Evolutionary conservation across 2,329 filamentous ascomycete genomes (phyloP).

Genomic region (Simplicillium sp.): DNA sequence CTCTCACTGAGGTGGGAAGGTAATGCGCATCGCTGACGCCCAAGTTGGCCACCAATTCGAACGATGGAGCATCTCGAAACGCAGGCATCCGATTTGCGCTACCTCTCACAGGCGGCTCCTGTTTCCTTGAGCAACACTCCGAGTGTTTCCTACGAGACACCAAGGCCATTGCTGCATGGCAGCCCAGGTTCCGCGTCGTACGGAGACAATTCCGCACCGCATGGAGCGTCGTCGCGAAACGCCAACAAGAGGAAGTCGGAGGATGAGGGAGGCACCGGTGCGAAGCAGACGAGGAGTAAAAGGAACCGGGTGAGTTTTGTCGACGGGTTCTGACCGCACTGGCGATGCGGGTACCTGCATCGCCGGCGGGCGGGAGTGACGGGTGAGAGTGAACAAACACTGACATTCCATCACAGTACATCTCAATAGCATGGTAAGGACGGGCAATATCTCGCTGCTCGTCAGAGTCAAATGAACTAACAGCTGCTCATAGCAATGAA

Average conservation of each 20-base stretch:
- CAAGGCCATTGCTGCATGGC: slow-evolving; percentile 18
- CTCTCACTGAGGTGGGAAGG: no score
- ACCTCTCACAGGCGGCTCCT: slow-evolving; percentile 30
- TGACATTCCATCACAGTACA: slow-evolving; percentile 32
- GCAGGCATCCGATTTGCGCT: slow-evolving; percentile 45
- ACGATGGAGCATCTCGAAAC: slow-evolving; percentile 44
- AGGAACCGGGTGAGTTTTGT: slow-evolving; percentile 42
- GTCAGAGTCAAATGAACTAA: neutral
- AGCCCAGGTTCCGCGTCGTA: slow-evolving; percentile 28
- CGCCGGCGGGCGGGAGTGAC: neutral
- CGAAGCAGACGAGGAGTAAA: slow-evolving; percentile 49
- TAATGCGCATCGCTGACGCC: no score
- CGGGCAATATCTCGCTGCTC: neutral
- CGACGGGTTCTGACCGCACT: slow-evolving; percentile 3
- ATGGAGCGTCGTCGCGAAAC: slow-evolving; percentile 11
- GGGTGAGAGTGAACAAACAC: slow-evolving; percentile 8
- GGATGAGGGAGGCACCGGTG: slow-evolving; percentile 25
- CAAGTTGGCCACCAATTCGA: no score
- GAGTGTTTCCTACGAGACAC: slow-evolving; percentile 21
- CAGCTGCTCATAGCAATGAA: slow-evolving; percentile 44
- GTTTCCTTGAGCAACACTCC: slow-evolving; percentile 18
- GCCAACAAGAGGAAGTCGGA: slow-evolving; percentile 27
- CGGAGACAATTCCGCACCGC: slow-evolving; percentile 41
- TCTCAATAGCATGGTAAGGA: slow-evolving; percentile 51
- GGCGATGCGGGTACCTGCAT: neutral